Evolutionary conservation across 371 early-diverging fungal genomes (phyloP).

Genomic region (Smittium mucronatum): DNA sequence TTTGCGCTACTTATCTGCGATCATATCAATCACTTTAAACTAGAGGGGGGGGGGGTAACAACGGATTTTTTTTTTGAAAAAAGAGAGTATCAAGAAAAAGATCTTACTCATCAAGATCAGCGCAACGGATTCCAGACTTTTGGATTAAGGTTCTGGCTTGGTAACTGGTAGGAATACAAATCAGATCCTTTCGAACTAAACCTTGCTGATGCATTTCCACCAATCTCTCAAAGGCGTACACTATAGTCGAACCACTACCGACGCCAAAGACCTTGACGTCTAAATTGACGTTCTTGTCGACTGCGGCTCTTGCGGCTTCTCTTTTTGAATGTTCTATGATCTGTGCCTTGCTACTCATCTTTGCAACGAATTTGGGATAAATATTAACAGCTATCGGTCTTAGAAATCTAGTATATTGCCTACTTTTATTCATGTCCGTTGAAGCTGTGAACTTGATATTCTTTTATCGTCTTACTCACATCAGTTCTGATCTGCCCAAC

Average conservation of each 20-base stretch:
- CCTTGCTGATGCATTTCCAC: constrained; percentile 43
- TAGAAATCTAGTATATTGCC: no score
- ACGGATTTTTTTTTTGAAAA: background rate
- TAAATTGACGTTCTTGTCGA: constrained; percentile 57
- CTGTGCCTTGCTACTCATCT: no score
- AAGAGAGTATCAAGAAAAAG: no score
- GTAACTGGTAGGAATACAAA: constrained; percentile 85
- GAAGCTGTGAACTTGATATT: no score
- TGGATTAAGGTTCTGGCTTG: constrained; percentile 69
- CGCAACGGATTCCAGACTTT: constrained; percentile 47
- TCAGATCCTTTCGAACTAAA: constrained; percentile 37
- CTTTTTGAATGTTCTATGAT: constrained; percentile 57
- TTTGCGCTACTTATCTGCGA: no score
- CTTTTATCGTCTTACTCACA: no score
- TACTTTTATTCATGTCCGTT: no score
- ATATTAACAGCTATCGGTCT: no score
- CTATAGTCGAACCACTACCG: constrained; percentile 82
- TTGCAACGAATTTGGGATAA: no score
- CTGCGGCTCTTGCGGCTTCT: constrained; percentile 65
- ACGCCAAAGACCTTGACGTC: constrained; percentile 61
- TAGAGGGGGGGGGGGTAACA: background rate
- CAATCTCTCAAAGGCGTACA: constrained; percentile 69
- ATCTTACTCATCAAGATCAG: constrained; percentile 56
- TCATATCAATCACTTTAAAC: no score
- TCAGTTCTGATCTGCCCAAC: no score